Evolutionary conservation across 139 green algal genomes (phyloP).

Genomic region (Raphidocelis subcapitata): DNA sequence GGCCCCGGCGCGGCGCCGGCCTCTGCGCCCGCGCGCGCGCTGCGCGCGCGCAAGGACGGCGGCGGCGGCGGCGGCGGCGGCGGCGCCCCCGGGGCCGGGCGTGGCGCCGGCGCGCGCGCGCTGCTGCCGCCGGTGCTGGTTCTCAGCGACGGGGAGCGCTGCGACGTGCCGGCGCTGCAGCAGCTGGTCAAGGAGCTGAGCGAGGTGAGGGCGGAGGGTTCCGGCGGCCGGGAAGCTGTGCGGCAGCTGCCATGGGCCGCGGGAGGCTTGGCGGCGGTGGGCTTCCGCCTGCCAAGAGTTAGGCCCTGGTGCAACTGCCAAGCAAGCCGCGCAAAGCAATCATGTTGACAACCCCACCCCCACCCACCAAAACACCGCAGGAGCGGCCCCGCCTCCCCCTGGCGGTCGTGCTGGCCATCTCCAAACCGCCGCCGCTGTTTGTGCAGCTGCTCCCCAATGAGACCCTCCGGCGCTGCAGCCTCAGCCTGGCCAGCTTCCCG

Average conservation of each 20-base stretch:
- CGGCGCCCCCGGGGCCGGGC: no score
- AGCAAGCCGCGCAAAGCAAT: no score
- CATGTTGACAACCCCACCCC: neutral
- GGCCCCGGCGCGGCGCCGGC: no score
- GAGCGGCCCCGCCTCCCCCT: constrained; percentile 9
- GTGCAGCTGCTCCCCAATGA: constrained; percentile 28
- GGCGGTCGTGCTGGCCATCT: constrained; percentile 18
- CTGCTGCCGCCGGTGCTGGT: constrained; percentile 18
- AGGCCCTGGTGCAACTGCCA: no score
- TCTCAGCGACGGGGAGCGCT: constrained; percentile 16
- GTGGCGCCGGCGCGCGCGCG: no score
- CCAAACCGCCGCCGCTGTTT: neutral
- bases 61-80: neutral
- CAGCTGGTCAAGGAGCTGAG: constrained; percentile 21
- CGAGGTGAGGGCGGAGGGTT: constrained; percentile 4
- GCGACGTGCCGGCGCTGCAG: constrained; percentile 15
- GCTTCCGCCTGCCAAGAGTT: no score
- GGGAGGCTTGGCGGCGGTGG: no score
- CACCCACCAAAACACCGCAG: no score
- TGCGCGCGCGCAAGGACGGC: neutral
- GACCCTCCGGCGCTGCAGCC: neutral
- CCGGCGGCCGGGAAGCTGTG: neutral
- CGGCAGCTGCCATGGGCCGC: no score
- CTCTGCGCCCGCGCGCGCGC: no score
- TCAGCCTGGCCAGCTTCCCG: neutral